phyloP scores from a whole-genome alignment of 1,284 basidiomycete species.

The Leccinum huronense region DNA sequence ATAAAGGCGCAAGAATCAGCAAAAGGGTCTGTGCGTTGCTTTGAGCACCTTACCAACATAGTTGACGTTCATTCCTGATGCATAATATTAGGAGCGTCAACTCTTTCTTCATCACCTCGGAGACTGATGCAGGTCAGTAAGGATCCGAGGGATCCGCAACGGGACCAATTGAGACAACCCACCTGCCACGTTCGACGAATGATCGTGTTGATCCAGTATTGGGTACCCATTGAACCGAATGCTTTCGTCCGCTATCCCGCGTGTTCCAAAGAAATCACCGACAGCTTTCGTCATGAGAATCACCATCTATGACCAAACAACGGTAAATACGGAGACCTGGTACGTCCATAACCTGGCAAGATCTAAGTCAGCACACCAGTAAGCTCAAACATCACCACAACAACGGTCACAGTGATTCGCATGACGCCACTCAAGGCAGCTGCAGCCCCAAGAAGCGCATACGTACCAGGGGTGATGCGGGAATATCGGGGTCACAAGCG shows the following conservation, averaged over 20 bases:
- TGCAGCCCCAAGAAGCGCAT: slow-evolving; percentile 92
- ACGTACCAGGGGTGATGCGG: slow-evolving; percentile 97
- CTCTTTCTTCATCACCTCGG: slow-evolving; percentile 84
- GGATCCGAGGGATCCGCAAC: slow-evolving; percentile 4
- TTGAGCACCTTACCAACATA: slow-evolving; percentile 66
- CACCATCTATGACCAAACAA: slow-evolving; percentile 67
- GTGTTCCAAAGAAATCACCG: slow-evolving; percentile 91
- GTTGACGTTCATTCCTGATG: slow-evolving; percentile 71
- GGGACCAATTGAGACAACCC: slow-evolving; percentile 23
- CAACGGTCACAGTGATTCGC: slow-evolving; percentile 95
- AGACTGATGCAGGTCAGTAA: slow-evolving; percentile 52
- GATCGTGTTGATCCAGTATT: slow-evolving; percentile 91
- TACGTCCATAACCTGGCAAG: slow-evolving; percentile 52
- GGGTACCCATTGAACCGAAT: slow-evolving; percentile 98
- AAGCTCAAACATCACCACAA: slow-evolving; percentile 98
- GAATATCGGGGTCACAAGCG: slow-evolving; percentile 86
- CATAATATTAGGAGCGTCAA: slow-evolving; percentile 63
- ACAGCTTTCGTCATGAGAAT: slow-evolving; percentile 96
- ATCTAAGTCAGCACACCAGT: slow-evolving; percentile 98
- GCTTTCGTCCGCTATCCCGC: slow-evolving; percentile 95
- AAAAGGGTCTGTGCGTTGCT: not conserved
- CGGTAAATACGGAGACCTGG: slow-evolving; percentile 4
- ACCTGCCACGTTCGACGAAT: slow-evolving; percentile 87
- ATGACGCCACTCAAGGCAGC: slow-evolving; percentile 96
- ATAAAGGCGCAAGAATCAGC: slow-evolving; percentile 1